phyloP scores from a whole-genome alignment of 441 rosid genomes.

The Omphalea diandra region DNA sequence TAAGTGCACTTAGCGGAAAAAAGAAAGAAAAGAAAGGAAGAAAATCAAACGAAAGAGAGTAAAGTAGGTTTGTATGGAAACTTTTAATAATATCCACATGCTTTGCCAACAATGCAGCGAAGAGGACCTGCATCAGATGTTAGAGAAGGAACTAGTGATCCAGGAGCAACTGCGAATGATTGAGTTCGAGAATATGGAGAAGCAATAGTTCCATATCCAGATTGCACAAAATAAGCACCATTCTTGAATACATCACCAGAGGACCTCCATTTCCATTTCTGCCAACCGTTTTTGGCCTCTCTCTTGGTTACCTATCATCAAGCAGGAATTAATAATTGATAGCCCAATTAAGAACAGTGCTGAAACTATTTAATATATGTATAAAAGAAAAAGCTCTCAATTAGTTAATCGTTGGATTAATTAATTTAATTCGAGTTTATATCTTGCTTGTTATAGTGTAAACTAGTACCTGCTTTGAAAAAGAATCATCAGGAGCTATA shows the following conservation, averaged over 20 bases:
- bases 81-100: conserved; percentile 31
- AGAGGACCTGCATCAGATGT: conserved; percentile 71
- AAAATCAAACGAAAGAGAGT: neutral
- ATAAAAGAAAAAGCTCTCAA: no score
- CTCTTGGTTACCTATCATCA: conserved; percentile 71
- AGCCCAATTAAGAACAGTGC: no score
- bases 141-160: conserved; percentile 56
- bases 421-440: no score
- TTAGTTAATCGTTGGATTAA: neutral
- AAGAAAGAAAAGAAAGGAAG: neutral
- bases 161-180: conserved; percentile 69
- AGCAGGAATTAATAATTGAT: no score
- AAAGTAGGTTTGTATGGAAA: neutral
- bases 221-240: conserved; percentile 83
- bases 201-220: conserved; percentile 65
- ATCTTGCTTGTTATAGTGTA: conserved; percentile 17
- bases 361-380: no score
- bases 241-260: conserved; percentile 69
- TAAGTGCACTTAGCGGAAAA: neutral
- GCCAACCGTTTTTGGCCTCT: conserved; percentile 52
- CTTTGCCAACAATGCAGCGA: conserved; percentile 43
- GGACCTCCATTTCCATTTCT: conserved; percentile 87
- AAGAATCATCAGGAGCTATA: conserved; percentile 51
- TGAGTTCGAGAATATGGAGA: conserved; percentile 67
- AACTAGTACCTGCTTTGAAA: conserved; percentile 63